Conservation (phyloP, 805 yeast species). For the Yarrowia osloensis region DNA sequence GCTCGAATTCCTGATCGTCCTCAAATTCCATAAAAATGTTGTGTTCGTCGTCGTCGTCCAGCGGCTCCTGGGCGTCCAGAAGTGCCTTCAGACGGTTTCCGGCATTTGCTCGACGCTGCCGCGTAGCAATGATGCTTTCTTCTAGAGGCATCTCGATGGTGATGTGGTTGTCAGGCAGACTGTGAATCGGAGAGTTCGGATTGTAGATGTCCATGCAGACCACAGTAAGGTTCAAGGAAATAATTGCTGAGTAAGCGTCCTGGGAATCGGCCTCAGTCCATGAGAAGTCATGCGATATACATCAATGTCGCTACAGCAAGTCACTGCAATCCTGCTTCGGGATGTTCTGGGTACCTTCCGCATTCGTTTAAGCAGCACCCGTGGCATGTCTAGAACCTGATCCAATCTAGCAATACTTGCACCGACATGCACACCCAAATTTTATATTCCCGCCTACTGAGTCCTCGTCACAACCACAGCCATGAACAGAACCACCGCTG, state of each 20-base stretch:
- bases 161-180: background rate
- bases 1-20: constrained; percentile 48
- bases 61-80: constrained; percentile 68
- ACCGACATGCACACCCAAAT: constrained; percentile 1
- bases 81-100: constrained; percentile 79
- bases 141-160: constrained; percentile 24
- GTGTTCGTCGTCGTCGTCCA: constrained; percentile 69
- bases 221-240: background rate
- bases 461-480: background rate
- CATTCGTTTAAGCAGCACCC: too few species aligned
- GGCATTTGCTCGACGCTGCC: constrained; percentile 82
- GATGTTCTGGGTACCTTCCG: too few species aligned
- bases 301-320: too few species aligned
- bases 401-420: too few species aligned
- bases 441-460: background rate
- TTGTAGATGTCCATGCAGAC: background rate
- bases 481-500: constrained; percentile 21
- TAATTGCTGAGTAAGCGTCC: background rate
- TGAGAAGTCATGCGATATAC: too few species aligned
- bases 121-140: constrained; percentile 50
- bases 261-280: too few species aligned
- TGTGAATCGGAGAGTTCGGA: too few species aligned
- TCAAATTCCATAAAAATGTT: constrained; percentile 49
- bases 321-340: too few species aligned
- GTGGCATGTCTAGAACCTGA: too few species aligned